Conservation (phyloP, 805 yeast genomes). For the Debaryomyces maramus region DNA sequence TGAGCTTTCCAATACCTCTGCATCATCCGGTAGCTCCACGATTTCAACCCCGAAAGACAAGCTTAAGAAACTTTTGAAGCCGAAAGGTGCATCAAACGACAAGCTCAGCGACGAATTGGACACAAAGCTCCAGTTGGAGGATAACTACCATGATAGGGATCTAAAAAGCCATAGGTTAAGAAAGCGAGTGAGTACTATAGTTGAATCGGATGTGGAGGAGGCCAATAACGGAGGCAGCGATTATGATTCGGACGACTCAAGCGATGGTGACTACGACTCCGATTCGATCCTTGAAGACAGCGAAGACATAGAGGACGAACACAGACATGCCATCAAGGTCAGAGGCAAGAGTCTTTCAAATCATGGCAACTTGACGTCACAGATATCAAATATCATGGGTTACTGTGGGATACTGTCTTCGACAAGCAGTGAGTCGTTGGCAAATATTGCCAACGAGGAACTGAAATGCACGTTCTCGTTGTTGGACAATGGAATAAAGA, state of each 20-base stretch:
- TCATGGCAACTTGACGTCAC: constrained; percentile 18
- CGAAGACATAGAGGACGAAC: constrained; percentile 24
- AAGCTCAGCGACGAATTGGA: not conserved
- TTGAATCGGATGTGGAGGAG: constrained; percentile 21
- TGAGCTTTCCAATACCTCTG: not conserved
- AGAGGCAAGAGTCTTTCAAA: constrained; percentile 11
- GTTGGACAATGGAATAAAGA: constrained; percentile 20
- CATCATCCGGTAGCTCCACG: not conserved
- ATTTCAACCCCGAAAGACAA: not conserved
- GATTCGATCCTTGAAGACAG: constrained; percentile 6
- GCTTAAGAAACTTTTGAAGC: not conserved
- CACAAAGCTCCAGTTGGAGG: not conserved
- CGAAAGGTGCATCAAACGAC: not conserved
- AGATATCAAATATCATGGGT: constrained; percentile 32
- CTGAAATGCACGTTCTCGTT: constrained; percentile 34
- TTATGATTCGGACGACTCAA: constrained; percentile 12
- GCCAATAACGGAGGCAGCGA: constrained; percentile 13
- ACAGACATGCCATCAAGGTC: constrained; percentile 25
- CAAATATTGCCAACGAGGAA: constrained; percentile 30
- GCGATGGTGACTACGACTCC: constrained; percentile 9
- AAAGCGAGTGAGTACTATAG: constrained; percentile 29
- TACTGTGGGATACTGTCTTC: constrained; percentile 30
- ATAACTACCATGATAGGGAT: not conserved
- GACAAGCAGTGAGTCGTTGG: constrained; percentile 15
- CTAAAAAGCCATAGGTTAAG: not conserved